Base-by-base conservation (phyloP, 2,329 filamentous ascomycete species). In the Hypoxylon sp. region DNA sequence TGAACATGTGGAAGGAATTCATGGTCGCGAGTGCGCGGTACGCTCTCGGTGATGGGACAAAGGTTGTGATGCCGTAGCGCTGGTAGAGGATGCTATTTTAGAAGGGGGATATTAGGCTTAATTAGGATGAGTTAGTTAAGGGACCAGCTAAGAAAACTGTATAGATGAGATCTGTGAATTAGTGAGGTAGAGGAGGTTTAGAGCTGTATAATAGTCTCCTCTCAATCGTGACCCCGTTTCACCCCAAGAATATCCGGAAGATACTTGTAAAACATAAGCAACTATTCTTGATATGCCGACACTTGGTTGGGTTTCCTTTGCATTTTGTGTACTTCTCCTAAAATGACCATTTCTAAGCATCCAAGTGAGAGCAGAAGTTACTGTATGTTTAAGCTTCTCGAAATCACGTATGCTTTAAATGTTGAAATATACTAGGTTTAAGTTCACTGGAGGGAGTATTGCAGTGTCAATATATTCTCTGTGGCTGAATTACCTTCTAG, bases 1-100 rank as follows among this genome's bases (percentile, higher is more conserved):
- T 80, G 19, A 70, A 68, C 13, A 61, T 77, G 2, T 79, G 78
- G 77, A 70, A 59, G 46, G 37, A 64, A 24, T 67, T 74, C 26
- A 58, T 74, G 17, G 17, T 68, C 11, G 64, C 71, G 39, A 71
- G 72, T n/a, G 69, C 65, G 17, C 55, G 56, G n/a, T 75, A 73
- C n/a, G 65, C 42, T 14, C 52, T 68, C 4, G 66, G 64, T 13
- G 59, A 55, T 4, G 60, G 69, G 24, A 44, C 19, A 19, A 56
- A 68, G 52, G 52, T 70, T 24, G 35, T 62, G 35, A 54, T 64
- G 37, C 67, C 67, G n/a, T 58, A 62, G 44, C 1, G 13, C 6
- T n/a, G 14, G 42, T 31, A 42, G n/a, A 5, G 3, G 10, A 29
- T 17, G 22, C n/a, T 14, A n/a, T 13, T 22, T 47, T 22, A 8